Base-by-base conservation (phyloP, 352 stramenopile species). In the Ophiocytium majus region DNA sequence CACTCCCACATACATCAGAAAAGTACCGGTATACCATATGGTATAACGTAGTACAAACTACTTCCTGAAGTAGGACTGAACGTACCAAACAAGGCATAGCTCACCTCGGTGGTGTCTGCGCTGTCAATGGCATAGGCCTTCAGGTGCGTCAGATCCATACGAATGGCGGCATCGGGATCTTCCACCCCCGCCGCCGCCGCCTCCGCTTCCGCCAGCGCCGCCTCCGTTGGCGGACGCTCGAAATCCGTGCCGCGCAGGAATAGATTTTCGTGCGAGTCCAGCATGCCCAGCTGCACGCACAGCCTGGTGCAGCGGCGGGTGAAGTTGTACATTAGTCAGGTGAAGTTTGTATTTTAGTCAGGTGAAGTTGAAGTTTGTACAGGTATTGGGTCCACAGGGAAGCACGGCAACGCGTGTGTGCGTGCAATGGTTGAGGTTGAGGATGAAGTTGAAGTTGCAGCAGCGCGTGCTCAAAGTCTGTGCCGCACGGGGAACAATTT, bases 61-160 rank as follows among this genome's bases (percentile, higher is more conserved):
- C 71, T 82, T 80, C 17, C 74, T 79, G 10, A 28, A 31, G 66
- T 81, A 82, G 43, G 28, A n/a, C 28, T 1, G 19, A 23, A 10
- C 14, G n/a, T 1, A 5, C 63, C 66, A 10, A 32, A 35, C n/a
- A n/a, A n/a, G n/a, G n/a, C n/a, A n/a, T n/a, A n/a, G n/a, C 43
- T 5, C 43, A 84, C 84, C 84, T 88, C 84, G 33, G 71, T 85
- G 0, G 84, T 85, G 78, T 88, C 84, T 36, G 82, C 84, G 57
- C 79, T 85, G 50, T 88, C 84, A 23, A 88, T 86, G 35, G 84
- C 66, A 49, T 85, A 88, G 10, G 76, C 80, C 76, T 88, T 88
- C 33, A 88, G 81, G 37, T 86, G 84, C 0, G 79, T 84, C 33
- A 88, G 74, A 76, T 88, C 80, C 34, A 66, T 49, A 0, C 84